Base-by-base conservation (phyloP, 1,284 basidiomycete species). In the Ganoderma lucidum region DNA sequence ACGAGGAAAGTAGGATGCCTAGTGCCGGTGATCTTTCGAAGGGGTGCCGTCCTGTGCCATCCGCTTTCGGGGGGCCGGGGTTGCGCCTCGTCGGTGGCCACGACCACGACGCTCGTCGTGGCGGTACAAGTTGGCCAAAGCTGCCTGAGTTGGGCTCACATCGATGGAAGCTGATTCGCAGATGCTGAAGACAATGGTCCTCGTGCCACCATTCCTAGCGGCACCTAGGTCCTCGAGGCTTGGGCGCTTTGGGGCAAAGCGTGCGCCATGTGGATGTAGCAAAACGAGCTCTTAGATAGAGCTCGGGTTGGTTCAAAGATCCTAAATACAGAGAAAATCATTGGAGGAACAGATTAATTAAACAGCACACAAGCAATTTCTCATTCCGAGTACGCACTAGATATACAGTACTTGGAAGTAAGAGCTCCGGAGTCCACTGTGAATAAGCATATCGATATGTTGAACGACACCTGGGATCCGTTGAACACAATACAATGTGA, bases 1-100 rank as follows among this genome's bases (percentile, higher is more conserved):
- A 35, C 35, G 15, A 9, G 32, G 6, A 30, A 12, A n/a, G 39
- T 10, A 14, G 4, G 15, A 17, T 14, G 0, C 37, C 58, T 61
- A 39, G 59, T n/a, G 56, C 58, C 44, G 59, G 59, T n/a, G 56
- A 59, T 59, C 19, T n/a, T 14, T 19, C 14, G 35, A 10, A 35
- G 35, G 8, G 35, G 35, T 23, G 58, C 58, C 23, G 30, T 30
- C 39, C 39, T 23, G 23, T 23, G 23, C 23, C 23, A 23, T 23
- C 23, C 23, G 23, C 15, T 41, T 41, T 42, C 6, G 59, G 39
- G 30, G 23, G 44, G 23, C 44, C 35, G 35, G 35, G 4, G 35
- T 17, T 15, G 58, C 28, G 58, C 30, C 3, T 32, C 8, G 39
- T 39, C 6, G 58, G 35, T 39, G 37, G 14, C 58, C 58, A 14